Conservation (phyloP, 2,329 filamentous ascomycete genomes). For the Claviceps sp. region DNA sequence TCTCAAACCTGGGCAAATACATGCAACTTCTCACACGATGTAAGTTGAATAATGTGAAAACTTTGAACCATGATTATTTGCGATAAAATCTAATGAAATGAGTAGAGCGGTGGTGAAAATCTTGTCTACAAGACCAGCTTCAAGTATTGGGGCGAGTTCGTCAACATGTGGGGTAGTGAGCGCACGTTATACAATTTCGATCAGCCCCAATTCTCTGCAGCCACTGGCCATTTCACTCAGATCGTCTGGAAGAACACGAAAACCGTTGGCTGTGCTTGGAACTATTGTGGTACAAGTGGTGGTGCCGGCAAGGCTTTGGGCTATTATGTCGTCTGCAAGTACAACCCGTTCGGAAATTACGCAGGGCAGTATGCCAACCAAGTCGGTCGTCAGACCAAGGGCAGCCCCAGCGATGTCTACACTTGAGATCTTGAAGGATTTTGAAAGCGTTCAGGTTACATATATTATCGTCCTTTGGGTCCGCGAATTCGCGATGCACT, state of each 20-base stretch:
- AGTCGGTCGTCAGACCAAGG: not conserved
- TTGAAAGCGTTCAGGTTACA: too few relatives aligned
- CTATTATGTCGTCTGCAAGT: slow-evolving; percentile 1
- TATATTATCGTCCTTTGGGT: too few relatives aligned
- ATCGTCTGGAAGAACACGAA: not conserved
- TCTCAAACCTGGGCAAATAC: slow-evolving; percentile 1
- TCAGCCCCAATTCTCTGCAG: not conserved
- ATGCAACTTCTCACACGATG: not conserved
- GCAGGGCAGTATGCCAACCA: not conserved
- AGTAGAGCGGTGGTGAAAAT: slow-evolving; percentile 1
- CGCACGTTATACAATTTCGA: not conserved
- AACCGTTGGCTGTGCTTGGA: slow-evolving; percentile 1
- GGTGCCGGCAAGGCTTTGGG: not conserved
- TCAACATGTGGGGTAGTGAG: slow-evolving; percentile 2
- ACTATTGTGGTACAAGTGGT: not conserved
- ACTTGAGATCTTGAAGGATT: too few relatives aligned
- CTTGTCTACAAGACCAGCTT: not conserved
- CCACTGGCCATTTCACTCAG: slow-evolving; percentile 1
- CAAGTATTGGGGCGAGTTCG: not conserved
- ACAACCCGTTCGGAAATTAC: not conserved
- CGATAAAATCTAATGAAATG: not conserved
- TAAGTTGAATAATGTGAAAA: not conserved
- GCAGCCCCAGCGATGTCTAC: not conserved
- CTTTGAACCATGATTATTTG: too few relatives aligned
- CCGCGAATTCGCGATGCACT: too few relatives aligned